Base-by-base conservation (phyloP, 1,284 basidiomycete species). In the Ustilago tritici region DNA sequence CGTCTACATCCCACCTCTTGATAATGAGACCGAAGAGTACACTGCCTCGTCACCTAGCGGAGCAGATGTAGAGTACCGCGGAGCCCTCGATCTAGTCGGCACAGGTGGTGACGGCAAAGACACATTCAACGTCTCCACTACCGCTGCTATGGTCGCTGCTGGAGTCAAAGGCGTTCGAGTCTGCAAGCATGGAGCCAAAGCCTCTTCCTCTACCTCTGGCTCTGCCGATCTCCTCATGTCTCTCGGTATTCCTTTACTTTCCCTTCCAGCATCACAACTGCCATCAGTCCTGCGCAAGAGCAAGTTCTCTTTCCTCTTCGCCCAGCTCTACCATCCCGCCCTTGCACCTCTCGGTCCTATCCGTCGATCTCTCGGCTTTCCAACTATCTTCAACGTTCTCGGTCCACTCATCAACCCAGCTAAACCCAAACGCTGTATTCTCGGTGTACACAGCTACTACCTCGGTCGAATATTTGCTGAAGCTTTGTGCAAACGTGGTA, bases 51-150 rank as follows among this genome's bases (percentile, higher is more conserved):
- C 60, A 12, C 15, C 19, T 15, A 34, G 19, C 32, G 56, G 23
- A 36, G 46, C 36, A n/a, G 65, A 50, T 3, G 60, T 66, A 6
- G 64, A 66, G 28, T 86, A 86, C 54, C 32, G 52, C 3, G 84
- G 84, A 15, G 76, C 74, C 14, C 58, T 86, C 34, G 84, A 86
- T 52, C 61, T 86, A 41, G 92, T 92, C 60, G 90, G 93, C 15
- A 93, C 92, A 0, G 96, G 96, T n/a, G 96, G 96, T 12, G 96
- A 98, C 87, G 95, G 95, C 0, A 92, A 96, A 87, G 94, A 98
- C 83, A 93, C 96, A 0, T 99, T 96, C 89, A 98, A 99, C 86
- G 95, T 98, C 52, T 96, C 94, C 82, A 98, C 96, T 0, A 93
- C 95, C 0, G 96, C 96, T 2, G 95, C 91, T 4, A 91, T 99